Evolutionary conservation across 23 red algal species (phyloP).

Genomic region (Chondrus crispus): DNA sequence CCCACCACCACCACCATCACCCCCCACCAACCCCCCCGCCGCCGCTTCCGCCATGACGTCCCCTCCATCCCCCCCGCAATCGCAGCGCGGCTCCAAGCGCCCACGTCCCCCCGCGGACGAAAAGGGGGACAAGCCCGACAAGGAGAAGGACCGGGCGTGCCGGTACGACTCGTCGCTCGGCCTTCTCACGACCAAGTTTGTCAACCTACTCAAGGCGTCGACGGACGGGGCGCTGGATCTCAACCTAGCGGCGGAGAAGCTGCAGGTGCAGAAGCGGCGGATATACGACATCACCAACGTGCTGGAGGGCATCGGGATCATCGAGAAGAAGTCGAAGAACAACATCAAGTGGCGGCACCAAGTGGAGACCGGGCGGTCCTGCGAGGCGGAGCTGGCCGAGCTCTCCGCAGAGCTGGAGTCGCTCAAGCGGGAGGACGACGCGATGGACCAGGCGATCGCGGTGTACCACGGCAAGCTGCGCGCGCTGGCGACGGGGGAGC

Average conservation of each 20-base stretch:
- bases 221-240: constrained; percentile 86
- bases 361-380: neutral
- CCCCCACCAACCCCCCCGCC: no score
- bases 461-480: constrained; percentile 46
- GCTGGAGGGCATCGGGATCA: constrained; percentile 98
- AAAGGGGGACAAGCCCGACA: no score
- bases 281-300: constrained; percentile 99
- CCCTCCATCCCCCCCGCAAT: no score
- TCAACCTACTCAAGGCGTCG: constrained; percentile 81
- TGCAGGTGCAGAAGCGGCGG: constrained; percentile 94
- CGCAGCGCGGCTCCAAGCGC: no score
- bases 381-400: constrained; percentile 53
- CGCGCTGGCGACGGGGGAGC: constrained; percentile 71
- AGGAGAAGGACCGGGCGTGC: no score
- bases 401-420: constrained; percentile 48
- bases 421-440: constrained; percentile 59
- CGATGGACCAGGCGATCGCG: constrained; percentile 60
- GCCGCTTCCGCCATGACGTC: no score
- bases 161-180: constrained; percentile 88
- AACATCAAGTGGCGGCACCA: constrained; percentile 89
- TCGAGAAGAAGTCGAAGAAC: constrained; percentile 97
- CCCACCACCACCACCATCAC: no score
- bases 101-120: no score
- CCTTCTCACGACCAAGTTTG: constrained; percentile 92
- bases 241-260: constrained; percentile 72